Percentiles rank a stretch among this genome's conserved stretches.
Evolutionary conservation across 805 yeast genomes (phyloP).

Genomic region (Metschnikowia peoriensis): DNA sequence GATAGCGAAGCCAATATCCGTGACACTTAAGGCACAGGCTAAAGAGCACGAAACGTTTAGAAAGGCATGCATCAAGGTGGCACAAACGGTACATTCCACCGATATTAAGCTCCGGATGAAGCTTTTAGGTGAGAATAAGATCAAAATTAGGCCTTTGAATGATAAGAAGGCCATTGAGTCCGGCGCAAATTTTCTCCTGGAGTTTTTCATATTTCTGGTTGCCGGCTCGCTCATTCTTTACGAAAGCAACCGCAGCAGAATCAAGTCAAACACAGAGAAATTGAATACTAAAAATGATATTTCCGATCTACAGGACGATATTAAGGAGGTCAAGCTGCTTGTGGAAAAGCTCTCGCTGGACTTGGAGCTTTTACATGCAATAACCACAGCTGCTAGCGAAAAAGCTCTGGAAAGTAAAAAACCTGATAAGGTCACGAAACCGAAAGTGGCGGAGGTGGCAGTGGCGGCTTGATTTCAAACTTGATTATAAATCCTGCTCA

Average conservation of each 20-base stretch:
- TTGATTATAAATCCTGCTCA: not conserved
- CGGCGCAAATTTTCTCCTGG: constrained; percentile 79
- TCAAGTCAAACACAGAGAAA: constrained; percentile 59
- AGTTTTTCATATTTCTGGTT: constrained; percentile 71
- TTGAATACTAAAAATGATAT: constrained; percentile 75
- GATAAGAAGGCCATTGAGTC: constrained; percentile 79
- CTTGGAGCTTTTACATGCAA: constrained; percentile 11
- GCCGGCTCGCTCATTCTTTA: constrained; percentile 74
- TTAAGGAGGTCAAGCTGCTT: constrained; percentile 48
- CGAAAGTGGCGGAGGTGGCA: too few species aligned
- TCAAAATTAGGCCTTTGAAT: constrained; percentile 71
- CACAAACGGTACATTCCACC: constrained; percentile 67
- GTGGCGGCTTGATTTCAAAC: too few species aligned
- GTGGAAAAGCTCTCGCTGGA: constrained; percentile 16
- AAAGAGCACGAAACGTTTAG: constrained; percentile 66
- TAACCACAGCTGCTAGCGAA: not conserved
- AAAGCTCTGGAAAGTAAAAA: not conserved
- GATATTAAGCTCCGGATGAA: constrained; percentile 63
- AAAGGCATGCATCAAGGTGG: constrained; percentile 60
- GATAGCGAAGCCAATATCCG: constrained; percentile 77
- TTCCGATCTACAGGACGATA: constrained; percentile 64
- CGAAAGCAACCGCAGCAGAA: constrained; percentile 66
- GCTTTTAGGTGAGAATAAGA: constrained; percentile 51
- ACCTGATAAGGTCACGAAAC: not conserved
- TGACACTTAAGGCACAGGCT: constrained; percentile 68